Evolutionary conservation across 805 yeast species (phyloP), one percentile per base, ranked within the genome.

Genomic region (Diddensiella santjacobensis): DNA sequence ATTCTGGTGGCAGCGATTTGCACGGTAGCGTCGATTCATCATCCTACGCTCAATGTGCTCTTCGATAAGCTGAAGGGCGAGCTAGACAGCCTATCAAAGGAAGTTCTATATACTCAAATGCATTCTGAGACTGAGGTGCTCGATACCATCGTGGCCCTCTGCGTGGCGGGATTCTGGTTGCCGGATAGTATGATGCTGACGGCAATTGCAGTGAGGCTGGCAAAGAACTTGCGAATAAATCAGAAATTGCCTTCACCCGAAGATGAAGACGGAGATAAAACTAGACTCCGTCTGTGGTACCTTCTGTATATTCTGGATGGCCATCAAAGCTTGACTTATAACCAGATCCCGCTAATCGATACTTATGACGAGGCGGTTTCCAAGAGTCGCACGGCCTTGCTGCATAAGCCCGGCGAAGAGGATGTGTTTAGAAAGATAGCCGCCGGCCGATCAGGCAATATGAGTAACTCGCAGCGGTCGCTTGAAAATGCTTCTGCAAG

Each of bases 161-260:
- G 82, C 37, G 72, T 82, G 22, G 81, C 84, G 53, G 82, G 85
- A 41, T 79, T 82, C 57, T 83, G 87, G 87, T 71, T 82, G 41
- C 75, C 82, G 18, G 75, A 81, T 52, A 74, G 78, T 15, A 84
- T 79, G 57, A 72, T 80, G 76, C 80, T 81, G 56, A 79, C 84
- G 1, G 84, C 86, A 0, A 59, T 82, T 41, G 87, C 87, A 0
- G 59, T 82, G n/a, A 86, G 83, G 57, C 62, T 82, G 22, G 86
- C 87, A 0, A 75, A 75, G 48, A 79, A 73, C 44, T 68, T 77
- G 52, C 74, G 77, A 3, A 57, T 79, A 26, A 75, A 72, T 58
- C 52, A 19, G 44, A 56, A 56, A 4, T 43, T 22, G 15, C 31
- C 31, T 8, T 26, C 31, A 13, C 49, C 46, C 18, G 22, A 18